Evolutionary conservation across 2,329 filamentous ascomycete genomes (phyloP).

Genomic region (Nigrospora oryzae): DNA sequence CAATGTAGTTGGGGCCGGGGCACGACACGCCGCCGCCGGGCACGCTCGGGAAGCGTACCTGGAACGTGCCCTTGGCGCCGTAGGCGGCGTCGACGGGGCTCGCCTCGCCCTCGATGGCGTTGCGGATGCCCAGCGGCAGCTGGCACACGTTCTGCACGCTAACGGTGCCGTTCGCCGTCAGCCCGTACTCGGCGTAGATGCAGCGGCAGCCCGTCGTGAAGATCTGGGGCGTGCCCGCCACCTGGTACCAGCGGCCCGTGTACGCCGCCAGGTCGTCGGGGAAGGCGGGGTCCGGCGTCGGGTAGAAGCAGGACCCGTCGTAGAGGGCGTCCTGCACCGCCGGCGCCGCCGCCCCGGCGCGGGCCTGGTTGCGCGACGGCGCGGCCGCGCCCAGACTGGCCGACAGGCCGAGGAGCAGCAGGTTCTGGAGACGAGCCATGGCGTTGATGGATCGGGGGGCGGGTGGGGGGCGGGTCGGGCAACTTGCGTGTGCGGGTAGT

Average conservation of each 20-base stretch:
- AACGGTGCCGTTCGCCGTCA: conserved; percentile 8
- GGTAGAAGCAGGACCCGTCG: conserved; percentile 10
- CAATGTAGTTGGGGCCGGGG: conserved; percentile 11
- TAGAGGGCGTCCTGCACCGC: conserved; percentile 1
- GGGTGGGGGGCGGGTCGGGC: no score
- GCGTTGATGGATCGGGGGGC: no score
- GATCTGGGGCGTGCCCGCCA: conserved; percentile 8
- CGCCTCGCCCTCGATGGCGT: conserved; percentile 7
- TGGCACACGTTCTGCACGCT: conserved; percentile 9
- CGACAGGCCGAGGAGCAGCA: no score
- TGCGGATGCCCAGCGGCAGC: conserved; percentile 4
- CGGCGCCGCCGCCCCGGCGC: background rate
- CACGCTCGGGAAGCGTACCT: conserved; percentile 7
- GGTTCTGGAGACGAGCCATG: no score
- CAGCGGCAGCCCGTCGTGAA: conserved; percentile 10
- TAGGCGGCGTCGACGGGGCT: conserved; percentile 8
- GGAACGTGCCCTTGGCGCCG: conserved; percentile 8
- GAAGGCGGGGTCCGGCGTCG: conserved; percentile 7
- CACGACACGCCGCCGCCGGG: conserved; percentile 5
- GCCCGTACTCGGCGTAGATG: conserved; percentile 9
- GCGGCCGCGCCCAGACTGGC: no score
- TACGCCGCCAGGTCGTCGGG: conserved; percentile 7
- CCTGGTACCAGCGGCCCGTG: conserved; percentile 10
- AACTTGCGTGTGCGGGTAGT: no score
- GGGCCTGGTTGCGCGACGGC: no score